These are phyloP conservation scores for Cyberlindnera euphorbiae DNA, from an alignment of 805 yeast genomes.

Conservation along the genomic window DNA sequence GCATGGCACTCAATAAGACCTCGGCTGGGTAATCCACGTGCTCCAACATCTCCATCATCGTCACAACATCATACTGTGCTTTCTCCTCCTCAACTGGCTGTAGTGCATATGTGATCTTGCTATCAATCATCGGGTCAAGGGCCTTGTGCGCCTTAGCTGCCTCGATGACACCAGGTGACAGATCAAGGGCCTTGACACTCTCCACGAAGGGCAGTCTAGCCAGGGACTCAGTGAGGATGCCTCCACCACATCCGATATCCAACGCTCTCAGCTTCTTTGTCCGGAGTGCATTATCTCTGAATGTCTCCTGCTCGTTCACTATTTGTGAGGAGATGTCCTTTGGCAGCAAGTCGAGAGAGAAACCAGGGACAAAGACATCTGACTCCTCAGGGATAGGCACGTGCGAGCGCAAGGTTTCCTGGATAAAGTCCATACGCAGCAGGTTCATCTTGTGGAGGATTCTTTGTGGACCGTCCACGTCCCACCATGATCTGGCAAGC, in stretches of 20 bases:
- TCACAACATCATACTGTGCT: conserved; percentile 66
- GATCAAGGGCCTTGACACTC: conserved; percentile 76
- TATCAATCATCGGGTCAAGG: conserved; percentile 57
- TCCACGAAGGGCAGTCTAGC: conserved; percentile 67
- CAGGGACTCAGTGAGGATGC: conserved; percentile 79
- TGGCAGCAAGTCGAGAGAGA: conserved; percentile 65
- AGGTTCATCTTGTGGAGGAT: conserved; percentile 93
- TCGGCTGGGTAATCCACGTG: conserved; percentile 85
- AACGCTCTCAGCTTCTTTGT: conserved; percentile 44
- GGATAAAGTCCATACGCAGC: conserved; percentile 81
- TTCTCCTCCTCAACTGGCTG: conserved; percentile 54
- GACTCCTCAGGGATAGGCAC: conserved; percentile 15
- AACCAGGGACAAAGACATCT: conserved; percentile 72
- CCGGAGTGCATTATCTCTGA: conserved; percentile 34
- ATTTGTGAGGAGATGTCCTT: conserved; percentile 43
- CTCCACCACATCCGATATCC: conserved; percentile 99
- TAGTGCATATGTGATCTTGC: conserved; percentile 56
- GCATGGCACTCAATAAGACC: conserved; percentile 64
- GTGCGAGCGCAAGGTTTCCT: conserved; percentile 43
- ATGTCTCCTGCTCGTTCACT: conserved; percentile 43
- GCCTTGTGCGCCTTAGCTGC: conserved; percentile 70
- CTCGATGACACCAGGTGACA: conserved; percentile 74
- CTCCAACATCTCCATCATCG: conserved; percentile 92
- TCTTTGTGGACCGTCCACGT: conserved; percentile 85
- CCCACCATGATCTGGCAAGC: conserved; percentile 98